A percentile compares a stretch with the other conserved stretches of the same genome.
phyloP scores from a whole-genome alignment of 2,329 filamentous ascomycete genomes.

The Aspergillus neoniger region DNA sequence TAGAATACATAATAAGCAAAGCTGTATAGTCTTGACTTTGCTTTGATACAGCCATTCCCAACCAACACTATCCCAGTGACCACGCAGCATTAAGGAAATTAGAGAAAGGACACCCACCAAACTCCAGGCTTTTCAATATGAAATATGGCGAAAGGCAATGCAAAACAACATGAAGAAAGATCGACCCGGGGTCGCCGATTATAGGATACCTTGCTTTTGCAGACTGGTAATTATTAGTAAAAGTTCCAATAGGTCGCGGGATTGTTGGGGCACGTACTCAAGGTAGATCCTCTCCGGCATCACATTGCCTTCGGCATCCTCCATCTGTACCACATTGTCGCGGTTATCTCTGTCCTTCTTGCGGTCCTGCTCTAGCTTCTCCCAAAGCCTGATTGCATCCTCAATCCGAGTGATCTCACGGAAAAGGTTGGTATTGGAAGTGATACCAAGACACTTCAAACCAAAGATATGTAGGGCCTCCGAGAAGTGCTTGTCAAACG shows the following conservation, averaged over 20 bases:
- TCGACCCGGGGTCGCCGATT: slow-evolving; percentile 24
- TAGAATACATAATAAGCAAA: slow-evolving; percentile 23
- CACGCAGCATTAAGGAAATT: slow-evolving; percentile 13
- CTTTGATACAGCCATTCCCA: slow-evolving; percentile 16
- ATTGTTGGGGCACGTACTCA: slow-evolving; percentile 53
- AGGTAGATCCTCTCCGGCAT: slow-evolving; percentile 99
- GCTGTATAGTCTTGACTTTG: slow-evolving; percentile 3
- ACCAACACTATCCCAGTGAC: slow-evolving; percentile 20
- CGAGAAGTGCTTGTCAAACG: slow-evolving; percentile 98
- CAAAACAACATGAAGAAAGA: not conserved
- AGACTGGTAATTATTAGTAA: slow-evolving; percentile 50
- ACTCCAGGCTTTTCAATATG: slow-evolving; percentile 34
- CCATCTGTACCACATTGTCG: slow-evolving; percentile 94
- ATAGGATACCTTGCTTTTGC: slow-evolving; percentile 85
- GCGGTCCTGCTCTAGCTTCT: slow-evolving; percentile 85
- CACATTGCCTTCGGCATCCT: slow-evolving; percentile 94
- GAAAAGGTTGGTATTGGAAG: slow-evolving; percentile 79
- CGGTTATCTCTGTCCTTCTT: slow-evolving; percentile 74
- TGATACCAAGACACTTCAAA: slow-evolving; percentile 90
- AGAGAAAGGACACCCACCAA: slow-evolving; percentile 26
- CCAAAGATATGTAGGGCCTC: slow-evolving; percentile 92
- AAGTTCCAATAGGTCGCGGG: not conserved
- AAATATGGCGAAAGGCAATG: slow-evolving; percentile 15
- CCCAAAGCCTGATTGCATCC: slow-evolving; percentile 85
- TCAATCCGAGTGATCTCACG: slow-evolving; percentile 91